These are phyloP conservation scores for Cyanidiococcus yangmingshanensis DNA, from an alignment of 23 red algal genomes.

Conservation along the genomic window DNA sequence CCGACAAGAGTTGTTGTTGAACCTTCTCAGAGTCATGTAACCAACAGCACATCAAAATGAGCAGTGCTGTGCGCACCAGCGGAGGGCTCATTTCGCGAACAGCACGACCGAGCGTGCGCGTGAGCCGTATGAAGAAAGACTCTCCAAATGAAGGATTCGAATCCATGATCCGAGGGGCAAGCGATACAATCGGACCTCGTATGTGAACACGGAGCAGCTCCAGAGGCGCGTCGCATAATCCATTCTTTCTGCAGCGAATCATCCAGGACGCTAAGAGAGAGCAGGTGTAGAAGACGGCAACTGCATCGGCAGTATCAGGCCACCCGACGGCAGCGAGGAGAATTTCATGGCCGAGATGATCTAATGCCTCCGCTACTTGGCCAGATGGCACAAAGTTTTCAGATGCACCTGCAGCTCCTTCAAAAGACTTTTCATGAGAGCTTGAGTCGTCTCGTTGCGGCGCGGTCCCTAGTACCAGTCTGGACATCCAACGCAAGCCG, in stretches of 20 bases:
- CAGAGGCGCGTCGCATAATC: too few relatives aligned
- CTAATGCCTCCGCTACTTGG: too few relatives aligned
- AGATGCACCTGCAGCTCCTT: too few relatives aligned
- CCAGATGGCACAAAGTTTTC: too few relatives aligned
- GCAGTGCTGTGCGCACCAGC: conserved; percentile 46
- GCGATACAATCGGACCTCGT: too few relatives aligned
- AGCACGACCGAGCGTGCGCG: conserved; percentile 49
- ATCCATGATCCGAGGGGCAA: too few relatives aligned
- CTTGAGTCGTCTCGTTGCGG: too few relatives aligned
- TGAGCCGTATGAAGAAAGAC: conserved; percentile 6
- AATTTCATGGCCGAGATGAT: conserved; percentile 12
- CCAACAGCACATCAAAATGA: conserved; percentile 59
- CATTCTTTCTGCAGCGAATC: background rate
- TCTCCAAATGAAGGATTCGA: background rate
- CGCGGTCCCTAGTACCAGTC: too few relatives aligned
- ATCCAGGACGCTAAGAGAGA: conserved; percentile 35
- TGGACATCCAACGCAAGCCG: background rate
- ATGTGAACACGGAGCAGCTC: too few relatives aligned
- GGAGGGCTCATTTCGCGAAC: conserved; percentile 45
- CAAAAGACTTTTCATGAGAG: too few relatives aligned
- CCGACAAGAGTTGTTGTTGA: conserved; percentile 51
- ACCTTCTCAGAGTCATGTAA: conserved; percentile 48
- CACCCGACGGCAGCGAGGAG: conserved; percentile 53
- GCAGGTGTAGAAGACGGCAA: conserved; percentile 63
- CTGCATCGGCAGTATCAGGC: conserved; percentile 52